Conservation (phyloP, 1,284 basidiomycete species). For the Marasmius oreades region DNA sequence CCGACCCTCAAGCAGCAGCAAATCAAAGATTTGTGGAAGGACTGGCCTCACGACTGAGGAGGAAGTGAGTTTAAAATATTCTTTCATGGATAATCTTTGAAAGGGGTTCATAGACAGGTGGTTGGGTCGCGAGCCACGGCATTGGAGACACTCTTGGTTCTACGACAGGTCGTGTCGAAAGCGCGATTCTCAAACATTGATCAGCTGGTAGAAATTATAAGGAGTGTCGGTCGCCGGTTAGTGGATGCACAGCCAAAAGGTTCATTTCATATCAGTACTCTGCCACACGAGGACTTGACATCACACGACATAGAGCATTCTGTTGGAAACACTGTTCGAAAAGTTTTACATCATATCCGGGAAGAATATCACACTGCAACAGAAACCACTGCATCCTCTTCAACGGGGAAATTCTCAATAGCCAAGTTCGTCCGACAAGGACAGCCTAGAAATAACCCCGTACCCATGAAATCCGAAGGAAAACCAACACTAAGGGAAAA, state of each 20-base stretch:
- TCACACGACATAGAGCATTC: conserved; percentile 68
- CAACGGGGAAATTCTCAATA: conserved; percentile 59
- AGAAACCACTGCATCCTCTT: conserved; percentile 36
- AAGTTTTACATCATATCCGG: conserved; percentile 87
- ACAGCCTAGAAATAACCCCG: conserved; percentile 60
- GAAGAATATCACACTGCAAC: conserved; percentile 86
- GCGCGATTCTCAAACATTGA: conserved; percentile 87
- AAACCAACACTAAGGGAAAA: conserved; percentile 59
- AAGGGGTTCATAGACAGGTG: conserved; percentile 60
- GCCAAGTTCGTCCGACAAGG: conserved; percentile 76
- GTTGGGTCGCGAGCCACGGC: conserved; percentile 87
- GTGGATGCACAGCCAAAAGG: conserved; percentile 94
- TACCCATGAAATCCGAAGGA: conserved; percentile 46
- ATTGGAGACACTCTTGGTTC: conserved; percentile 82
- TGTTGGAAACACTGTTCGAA: conserved; percentile 90
- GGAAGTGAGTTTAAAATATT: conserved; percentile 13
- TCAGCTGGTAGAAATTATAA: conserved; percentile 81
- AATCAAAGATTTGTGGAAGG: conserved; percentile 16
- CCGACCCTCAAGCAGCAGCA: conserved; percentile 13
- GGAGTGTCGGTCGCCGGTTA: conserved; percentile 74
- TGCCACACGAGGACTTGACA: conserved; percentile 10
- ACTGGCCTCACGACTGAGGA: conserved; percentile 13
- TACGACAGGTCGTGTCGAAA: conserved; percentile 86
- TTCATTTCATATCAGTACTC: conserved; percentile 28
- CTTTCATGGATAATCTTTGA: conserved; percentile 4